Conservation (phyloP, 306 rosid genomes). For the Vigna hirtella region DNA sequence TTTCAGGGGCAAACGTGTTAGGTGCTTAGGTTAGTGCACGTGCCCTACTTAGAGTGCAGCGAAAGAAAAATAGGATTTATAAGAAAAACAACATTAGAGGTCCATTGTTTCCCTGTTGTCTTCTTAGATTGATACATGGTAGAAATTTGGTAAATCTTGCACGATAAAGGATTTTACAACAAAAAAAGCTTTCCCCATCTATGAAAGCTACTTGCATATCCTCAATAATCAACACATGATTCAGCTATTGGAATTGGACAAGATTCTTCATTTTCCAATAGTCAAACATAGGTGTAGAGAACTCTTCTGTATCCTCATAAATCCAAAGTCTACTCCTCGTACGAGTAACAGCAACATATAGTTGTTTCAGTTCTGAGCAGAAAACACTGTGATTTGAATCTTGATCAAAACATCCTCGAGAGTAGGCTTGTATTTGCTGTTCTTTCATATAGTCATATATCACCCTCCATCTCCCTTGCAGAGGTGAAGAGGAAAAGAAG, state of each 20-base stretch:
- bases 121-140: not conserved
- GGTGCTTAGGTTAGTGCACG: not conserved
- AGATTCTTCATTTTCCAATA: conserved; percentile 63
- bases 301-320: conserved; percentile 53
- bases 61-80: not conserved
- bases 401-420: not conserved
- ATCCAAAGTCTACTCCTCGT: conserved; percentile 69
- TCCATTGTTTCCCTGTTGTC: conserved; percentile 10
- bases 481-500: conserved; percentile 67
- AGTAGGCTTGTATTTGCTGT: conserved; percentile 7
- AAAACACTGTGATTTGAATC: conserved; percentile 64
- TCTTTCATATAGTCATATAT: conserved; percentile 65
- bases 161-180: too few relatives aligned
- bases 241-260: conserved; percentile 53
- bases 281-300: conserved; percentile 56
- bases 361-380: conserved; percentile 74
- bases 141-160: too few relatives aligned
- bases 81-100: not conserved
- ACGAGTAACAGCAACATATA: conserved; percentile 73
- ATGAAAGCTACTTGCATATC: too few relatives aligned
- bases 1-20: not conserved
- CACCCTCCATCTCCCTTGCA: conserved; percentile 65
- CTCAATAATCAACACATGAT: too few relatives aligned
- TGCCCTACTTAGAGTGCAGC: not conserved
- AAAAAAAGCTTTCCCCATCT: too few relatives aligned